These are phyloP conservation scores for Acacia confusa DNA, from an alignment of 306 rosid species.

Conservation along the genomic window DNA sequence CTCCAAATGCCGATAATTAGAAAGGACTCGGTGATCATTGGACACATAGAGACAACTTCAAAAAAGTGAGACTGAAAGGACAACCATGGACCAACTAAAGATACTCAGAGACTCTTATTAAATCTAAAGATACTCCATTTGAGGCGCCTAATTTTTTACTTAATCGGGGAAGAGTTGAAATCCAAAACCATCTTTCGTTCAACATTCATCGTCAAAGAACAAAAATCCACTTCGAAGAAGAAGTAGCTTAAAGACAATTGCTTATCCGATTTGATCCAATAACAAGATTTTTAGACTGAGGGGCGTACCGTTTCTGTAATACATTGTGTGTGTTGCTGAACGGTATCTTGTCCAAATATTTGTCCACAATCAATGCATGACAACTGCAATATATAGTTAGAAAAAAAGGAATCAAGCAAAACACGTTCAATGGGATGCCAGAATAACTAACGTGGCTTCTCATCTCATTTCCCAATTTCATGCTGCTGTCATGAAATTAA, in stretches of 20 bases:
- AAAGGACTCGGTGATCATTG: not conserved
- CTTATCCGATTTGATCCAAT: not conserved
- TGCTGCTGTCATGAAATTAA: not conserved
- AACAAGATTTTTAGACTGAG: conserved; percentile 22
- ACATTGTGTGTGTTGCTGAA: conserved; percentile 82
- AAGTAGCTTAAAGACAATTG: not conserved
- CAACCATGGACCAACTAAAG: not conserved
- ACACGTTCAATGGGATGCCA: not conserved
- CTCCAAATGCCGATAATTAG: not conserved
- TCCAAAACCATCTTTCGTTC: not conserved
- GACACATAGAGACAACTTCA: not conserved
- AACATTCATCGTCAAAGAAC: not conserved
- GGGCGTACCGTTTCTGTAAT: conserved; percentile 78
- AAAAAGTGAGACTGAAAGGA: not conserved
- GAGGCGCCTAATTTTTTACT: not conserved
- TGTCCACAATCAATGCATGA: conserved; percentile 94
- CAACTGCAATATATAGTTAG: conserved; percentile 49
- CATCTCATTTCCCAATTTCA: not conserved
- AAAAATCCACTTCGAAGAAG: not conserved
- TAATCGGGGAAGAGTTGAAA: not conserved
- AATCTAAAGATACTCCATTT: not conserved
- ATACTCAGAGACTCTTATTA: not conserved
- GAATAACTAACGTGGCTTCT: not conserved
- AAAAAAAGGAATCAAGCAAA: not conserved
- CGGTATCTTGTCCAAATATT: conserved; percentile 71